These are phyloP conservation scores for Botryosphaeria dothidea DNA, from an alignment of 2,329 filamentous ascomycete genomes.

Conservation along the genomic window DNA sequence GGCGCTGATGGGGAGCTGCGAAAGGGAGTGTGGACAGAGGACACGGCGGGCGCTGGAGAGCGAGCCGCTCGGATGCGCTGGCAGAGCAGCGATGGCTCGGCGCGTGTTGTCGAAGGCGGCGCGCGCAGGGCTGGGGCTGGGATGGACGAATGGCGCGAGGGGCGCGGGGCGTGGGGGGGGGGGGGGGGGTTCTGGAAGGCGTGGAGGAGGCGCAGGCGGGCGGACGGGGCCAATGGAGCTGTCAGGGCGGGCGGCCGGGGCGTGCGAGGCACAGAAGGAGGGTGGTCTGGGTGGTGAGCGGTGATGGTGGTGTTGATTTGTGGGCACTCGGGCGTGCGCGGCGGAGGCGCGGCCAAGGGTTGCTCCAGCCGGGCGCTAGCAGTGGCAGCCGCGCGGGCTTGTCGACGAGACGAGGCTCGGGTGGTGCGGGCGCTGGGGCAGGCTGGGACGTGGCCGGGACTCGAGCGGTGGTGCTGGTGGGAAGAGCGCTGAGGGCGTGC, in stretches of 20 bases:
- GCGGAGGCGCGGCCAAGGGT: conserved; percentile 13
- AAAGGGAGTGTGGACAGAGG: background rate
- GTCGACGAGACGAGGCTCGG: background rate
- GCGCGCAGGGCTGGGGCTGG: conserved; percentile 1
- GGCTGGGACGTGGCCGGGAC: conserved; percentile 9
- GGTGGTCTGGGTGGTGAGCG: background rate
- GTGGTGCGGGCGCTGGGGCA: conserved; percentile 1
- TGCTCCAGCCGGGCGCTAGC: conserved; percentile 14
- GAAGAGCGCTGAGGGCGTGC: conserved; percentile 7
- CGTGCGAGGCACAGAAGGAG: background rate
- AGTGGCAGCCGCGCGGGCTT: conserved; percentile 15
- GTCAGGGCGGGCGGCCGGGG: background rate
- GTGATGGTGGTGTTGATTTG: conserved; percentile 4
- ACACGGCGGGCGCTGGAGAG: background rate
- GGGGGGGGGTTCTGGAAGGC: background rate
- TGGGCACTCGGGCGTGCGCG: background rate
- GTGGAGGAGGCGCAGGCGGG: conserved; percentile 3
- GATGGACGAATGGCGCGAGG: conserved; percentile 4
- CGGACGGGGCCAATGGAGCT: background rate
- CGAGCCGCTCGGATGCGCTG: background rate
- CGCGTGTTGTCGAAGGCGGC: conserved; percentile 8
- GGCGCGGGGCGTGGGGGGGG: conserved; percentile 5
- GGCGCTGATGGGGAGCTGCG: background rate
- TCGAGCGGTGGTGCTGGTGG: conserved; percentile 7
- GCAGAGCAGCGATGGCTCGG: conserved; percentile 1